A percentile compares a stretch with the other conserved stretches of the same genome.
Conservation (phyloP, 305 asterid species). For the Solanum aculeatissimum region DNA sequence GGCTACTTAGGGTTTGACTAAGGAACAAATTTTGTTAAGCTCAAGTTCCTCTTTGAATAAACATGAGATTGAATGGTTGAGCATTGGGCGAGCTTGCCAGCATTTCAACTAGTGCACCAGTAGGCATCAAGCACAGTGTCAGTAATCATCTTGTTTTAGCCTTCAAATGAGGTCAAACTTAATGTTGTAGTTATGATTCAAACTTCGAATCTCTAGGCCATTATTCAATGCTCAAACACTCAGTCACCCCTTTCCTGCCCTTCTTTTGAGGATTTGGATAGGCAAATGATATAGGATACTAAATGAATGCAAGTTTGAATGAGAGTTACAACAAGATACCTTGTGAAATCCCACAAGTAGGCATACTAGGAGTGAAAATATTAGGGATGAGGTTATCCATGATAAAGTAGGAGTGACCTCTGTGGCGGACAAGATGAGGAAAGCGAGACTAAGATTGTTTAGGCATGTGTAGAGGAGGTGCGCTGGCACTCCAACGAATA, state of each 20-base stretch:
- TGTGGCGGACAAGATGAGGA: too few species aligned
- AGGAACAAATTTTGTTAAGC: background rate
- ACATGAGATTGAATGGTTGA: background rate
- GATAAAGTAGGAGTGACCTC: too few species aligned
- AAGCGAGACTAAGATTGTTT: too few species aligned
- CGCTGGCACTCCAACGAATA: background rate
- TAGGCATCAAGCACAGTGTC: background rate
- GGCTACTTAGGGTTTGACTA: background rate
- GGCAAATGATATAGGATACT: background rate
- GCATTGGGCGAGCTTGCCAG: background rate
- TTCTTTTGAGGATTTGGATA: background rate
- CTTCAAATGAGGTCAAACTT: background rate
- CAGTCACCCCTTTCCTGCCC: background rate
- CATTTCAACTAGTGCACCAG: background rate
- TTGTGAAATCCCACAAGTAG: too few species aligned
- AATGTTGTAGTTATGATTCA: background rate
- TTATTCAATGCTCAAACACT: background rate
- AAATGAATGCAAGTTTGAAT: background rate
- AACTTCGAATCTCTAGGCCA: background rate
- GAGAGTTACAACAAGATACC: background rate
- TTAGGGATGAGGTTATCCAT: too few species aligned
- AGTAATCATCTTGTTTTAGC: background rate
- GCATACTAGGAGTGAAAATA: too few species aligned
- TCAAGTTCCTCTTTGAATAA: background rate
- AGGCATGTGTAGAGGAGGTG: background rate